Base-by-base conservation (phyloP, 163 green algal species). In the Chlamydomonas reinhardtii region DNA sequence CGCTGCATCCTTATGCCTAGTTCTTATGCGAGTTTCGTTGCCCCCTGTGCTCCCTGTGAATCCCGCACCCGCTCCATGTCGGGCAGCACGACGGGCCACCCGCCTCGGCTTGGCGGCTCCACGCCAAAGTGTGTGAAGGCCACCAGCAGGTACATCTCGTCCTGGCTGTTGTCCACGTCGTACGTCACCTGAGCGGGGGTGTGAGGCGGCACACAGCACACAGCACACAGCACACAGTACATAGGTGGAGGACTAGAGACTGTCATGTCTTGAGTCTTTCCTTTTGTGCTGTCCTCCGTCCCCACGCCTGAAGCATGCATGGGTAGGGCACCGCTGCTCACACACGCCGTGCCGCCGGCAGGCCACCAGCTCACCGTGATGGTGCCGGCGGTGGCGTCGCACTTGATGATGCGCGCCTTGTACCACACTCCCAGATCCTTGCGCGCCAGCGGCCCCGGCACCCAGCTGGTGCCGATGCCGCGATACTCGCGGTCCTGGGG, bases 51-150 rank as follows among this genome's bases (percentile, higher is more conserved):
- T n/a, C n/a, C n/a, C n/a, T n/a, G n/a, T n/a, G n/a, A n/a, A n/a
- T n/a, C n/a, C n/a, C n/a, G n/a, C 56, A 86, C 80, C 80, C 65
- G 56, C 6, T 74, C 56, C 70, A 86, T 79, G 35, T 79, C 54
- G 43, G 69, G 80, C 54, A 86, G 80, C 32, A 79, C 34, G 11
- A 65, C 34, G 17, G 56, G 80, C 52, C 4, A 27, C 54, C 27
- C 59, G 31, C 80, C 80, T 0, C 35, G 54, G 20, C 54, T 27
- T 4, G 80, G 80, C 54, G 69, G 34, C 32, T 62, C 35, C 17
- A 12, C 17, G 35, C 32, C 70, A 27, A 86, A 86, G 52, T 86
- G 80, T 35, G 69, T 54, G n/a, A 86, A 86, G 48, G 80, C 80
- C 34, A 86, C 54, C 70, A 79, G 27, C 70, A 86, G 59, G 70